These are phyloP conservation scores for Primulina eburnea DNA, from an alignment of 257 asterid species.

Conservation along the genomic window DNA sequence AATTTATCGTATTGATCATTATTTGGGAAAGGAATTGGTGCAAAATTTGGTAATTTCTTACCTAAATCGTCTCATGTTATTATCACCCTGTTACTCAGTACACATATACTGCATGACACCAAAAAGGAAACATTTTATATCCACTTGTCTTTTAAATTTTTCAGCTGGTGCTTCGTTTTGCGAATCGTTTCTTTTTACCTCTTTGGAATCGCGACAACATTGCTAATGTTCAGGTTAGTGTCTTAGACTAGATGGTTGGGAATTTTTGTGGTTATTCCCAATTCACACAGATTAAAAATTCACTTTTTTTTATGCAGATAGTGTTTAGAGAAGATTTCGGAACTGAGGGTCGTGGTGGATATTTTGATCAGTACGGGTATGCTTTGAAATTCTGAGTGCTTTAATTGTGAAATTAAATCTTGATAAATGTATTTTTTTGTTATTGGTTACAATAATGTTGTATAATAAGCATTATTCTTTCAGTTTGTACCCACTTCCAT, in stretches of 20 bases:
- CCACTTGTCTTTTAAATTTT: slow-evolving; percentile 26
- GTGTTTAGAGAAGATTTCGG: slow-evolving; percentile 99
- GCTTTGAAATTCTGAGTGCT: slow-evolving; percentile 27
- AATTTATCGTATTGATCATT: slow-evolving; percentile 95
- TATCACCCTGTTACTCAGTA: slow-evolving; percentile 6
- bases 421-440: not conserved
- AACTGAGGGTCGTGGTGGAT: slow-evolving; percentile 99
- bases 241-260: slow-evolving; percentile 17
- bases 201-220: slow-evolving; percentile 99
- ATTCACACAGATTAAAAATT: slow-evolving; percentile 12
- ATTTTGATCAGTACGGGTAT: slow-evolving; percentile 96
- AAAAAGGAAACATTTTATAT: slow-evolving; percentile 5
- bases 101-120: slow-evolving; percentile 5
- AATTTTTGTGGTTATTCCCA: slow-evolving; percentile 1
- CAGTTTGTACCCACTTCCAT: slow-evolving; percentile 9
- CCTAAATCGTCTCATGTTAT: slow-evolving; percentile 8
- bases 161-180: slow-evolving; percentile 98
- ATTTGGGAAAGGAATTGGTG: slow-evolving; percentile 96
- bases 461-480: slow-evolving; percentile 16
- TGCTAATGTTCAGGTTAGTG: slow-evolving; percentile 79
- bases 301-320: slow-evolving; percentile 47
- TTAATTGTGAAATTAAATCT: slow-evolving; percentile 17
- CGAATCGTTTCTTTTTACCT: slow-evolving; percentile 91
- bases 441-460: not conserved
- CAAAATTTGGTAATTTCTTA: slow-evolving; percentile 77